Evolutionary conservation across 2,329 filamentous ascomycete genomes (phyloP), one percentile per base, ranked within the genome.

Genomic region (Xylaria arbuscula): DNA sequence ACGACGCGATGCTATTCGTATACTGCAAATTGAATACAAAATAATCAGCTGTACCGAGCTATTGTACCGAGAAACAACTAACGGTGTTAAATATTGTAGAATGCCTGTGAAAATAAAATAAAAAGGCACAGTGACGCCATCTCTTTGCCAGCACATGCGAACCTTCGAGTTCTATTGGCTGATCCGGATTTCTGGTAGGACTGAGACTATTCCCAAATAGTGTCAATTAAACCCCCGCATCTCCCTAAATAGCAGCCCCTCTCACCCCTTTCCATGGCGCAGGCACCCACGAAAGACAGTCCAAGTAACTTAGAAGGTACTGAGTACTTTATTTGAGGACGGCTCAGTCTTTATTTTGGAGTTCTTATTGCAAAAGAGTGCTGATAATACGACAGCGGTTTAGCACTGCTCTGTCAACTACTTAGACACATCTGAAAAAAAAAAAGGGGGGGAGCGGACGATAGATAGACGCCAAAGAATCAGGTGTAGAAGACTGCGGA

Each of bases 171-270:
- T 50, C 50, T 22, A 53, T 66, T 69, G 63, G 62, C 45, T 53
- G 38, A 19, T 48, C 22, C 28, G 15, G 13, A 28, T 42, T 48
- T 24, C 15, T 36, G n/a, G 32, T 45, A 50, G 42, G 47, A 53
- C 40, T 13, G n/a, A 24, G 17, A 48, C 67, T 69, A 69, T 53
- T 24, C 67, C 67, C n/a, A 61, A 64, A 57, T 54, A 10, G 56
- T 50, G 24, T 54, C 64, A 67, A 69, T 69, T 69, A 69, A 69
- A 69, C 67, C 67, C 64, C 67, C 64, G 62, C 60, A 61, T 66
- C 56, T 34, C 42, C 36, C 60, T 62, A 59, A 59, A 36, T 59
- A 59, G 56, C 42, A 48, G 13, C 34, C 28, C 24, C 28, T 36
- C 51, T 34, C 28, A 19, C 28, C 56, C 56, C 56, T 48, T 59